Conservation (phyloP, 768 basidiomycete genomes). For the Multifurca ochricompacta region DNA sequence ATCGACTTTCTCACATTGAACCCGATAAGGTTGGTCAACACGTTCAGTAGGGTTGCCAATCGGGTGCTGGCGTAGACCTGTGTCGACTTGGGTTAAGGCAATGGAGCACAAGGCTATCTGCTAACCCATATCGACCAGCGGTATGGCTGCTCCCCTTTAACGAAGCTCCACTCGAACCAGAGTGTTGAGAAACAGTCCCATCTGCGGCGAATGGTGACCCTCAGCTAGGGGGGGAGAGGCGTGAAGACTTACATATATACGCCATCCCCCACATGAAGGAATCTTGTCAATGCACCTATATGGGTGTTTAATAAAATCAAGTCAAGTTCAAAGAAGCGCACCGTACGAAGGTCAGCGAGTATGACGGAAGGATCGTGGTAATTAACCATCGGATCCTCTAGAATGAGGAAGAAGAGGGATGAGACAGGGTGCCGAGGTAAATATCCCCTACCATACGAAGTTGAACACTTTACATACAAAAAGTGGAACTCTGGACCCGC, state of each 20-base stretch:
- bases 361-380: neutral
- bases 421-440: neutral
- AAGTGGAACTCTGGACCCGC: neutral
- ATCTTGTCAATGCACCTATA: neutral
- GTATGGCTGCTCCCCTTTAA: constrained; percentile 1
- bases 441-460: neutral
- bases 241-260: neutral
- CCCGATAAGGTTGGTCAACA: neutral
- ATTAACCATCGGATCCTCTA: neutral
- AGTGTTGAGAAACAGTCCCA: constrained; percentile 16
- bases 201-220: neutral
- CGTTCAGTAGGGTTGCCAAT: constrained; percentile 1
- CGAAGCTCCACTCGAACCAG: constrained; percentile 16
- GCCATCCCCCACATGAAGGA: neutral
- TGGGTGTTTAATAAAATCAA: neutral
- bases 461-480: neutral
- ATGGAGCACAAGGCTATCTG: neutral
- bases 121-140: constrained; percentile 18
- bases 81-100: neutral
- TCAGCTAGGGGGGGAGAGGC: neutral
- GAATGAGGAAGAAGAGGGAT: neutral
- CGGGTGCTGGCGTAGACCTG: constrained; percentile 6
- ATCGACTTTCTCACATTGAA: neutral
- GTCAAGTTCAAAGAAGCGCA: neutral
- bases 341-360: neutral